Evolutionary conservation across 257 asterid species (phyloP), one percentile per base, ranked within the genome.

Genomic region (Paulownia fortunei): DNA sequence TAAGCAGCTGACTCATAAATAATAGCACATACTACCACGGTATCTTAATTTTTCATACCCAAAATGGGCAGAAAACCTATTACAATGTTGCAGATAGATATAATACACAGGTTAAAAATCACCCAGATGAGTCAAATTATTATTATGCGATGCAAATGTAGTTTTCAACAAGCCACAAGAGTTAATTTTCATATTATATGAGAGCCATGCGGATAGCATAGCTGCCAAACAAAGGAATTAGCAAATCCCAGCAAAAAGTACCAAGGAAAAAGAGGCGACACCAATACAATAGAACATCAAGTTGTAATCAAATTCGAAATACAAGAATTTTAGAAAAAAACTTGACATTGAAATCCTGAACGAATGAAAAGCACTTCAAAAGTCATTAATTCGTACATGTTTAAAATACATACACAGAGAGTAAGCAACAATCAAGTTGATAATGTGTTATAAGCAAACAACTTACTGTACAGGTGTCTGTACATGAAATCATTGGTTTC

Each of bases 381-480:
- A 60, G 84, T 49, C 77, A 47, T 78, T 59, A 59, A 18, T 3
- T 47, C 46, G 41, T 39, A 76, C 78, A 47, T 5, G 58, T 70
- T 62, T 75, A 76, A 21, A 56, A 71, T 69, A 76, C 74, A 76
- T 62, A 74, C 70, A 60, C 7, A 42, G 24, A 19, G 26, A 27
- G 52, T 62, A 79, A 68, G 80, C 70, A 65, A 54, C 47, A 62
- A 77, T 37, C 69, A 58, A 80, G 52, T 62, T 7, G 54, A 68
- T 46, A 34, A 27, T 0, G 30, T 4, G 68, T 58, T 32, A 68
- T 39, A 69, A 71, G 52, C 61, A 61, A 76, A 64, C 44, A 62
- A 55, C 72, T 46, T 82, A 80, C 88, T 82, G 87, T 84, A 87
- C 87, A 79, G 82, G 79, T 68, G 62, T 81, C 86, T 77, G 85